Conservation (phyloP, 495 filamentous ascomycete genomes). For the Aspergillus indologenus region DNA sequence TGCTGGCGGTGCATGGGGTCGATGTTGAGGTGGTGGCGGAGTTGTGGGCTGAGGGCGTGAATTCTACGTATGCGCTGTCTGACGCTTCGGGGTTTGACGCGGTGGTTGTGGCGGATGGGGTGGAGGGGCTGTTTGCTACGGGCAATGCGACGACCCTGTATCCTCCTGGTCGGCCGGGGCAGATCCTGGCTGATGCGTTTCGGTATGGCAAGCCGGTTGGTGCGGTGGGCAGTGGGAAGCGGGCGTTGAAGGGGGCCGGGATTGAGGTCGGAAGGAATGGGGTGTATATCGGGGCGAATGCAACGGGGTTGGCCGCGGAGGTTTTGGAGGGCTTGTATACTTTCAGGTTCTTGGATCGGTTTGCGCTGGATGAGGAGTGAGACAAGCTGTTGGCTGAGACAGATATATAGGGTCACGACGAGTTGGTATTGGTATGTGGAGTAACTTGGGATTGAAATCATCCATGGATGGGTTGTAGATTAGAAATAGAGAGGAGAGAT, state of each 20-base stretch:
- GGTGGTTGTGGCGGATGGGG: not conserved
- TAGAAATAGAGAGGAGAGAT: too few relatives aligned
- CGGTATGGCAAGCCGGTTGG: slow-evolving; percentile 69
- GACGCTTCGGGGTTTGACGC: not conserved
- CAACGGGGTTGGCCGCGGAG: slow-evolving; percentile 36
- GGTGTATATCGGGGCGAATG: slow-evolving; percentile 43
- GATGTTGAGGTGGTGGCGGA: not conserved
- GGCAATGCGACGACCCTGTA: not conserved
- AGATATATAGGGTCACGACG: too few relatives aligned
- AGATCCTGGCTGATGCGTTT: slow-evolving; percentile 62
- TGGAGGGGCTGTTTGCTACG: not conserved
- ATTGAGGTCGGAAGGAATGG: slow-evolving; percentile 40
- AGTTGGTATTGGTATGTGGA: too few relatives aligned
- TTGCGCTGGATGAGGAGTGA: slow-evolving; percentile 43
- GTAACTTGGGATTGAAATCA: too few relatives aligned
- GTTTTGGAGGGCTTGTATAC: slow-evolving; percentile 58
- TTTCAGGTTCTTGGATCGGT: slow-evolving; percentile 63
- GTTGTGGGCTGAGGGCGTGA: not conserved
- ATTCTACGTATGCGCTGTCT: not conserved
- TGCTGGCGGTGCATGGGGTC: not conserved
- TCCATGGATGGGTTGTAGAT: too few relatives aligned
- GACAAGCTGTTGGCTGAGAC: not conserved
- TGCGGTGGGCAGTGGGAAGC: slow-evolving; percentile 47
- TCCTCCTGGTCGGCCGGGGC: slow-evolving; percentile 21
- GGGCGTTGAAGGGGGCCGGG: slow-evolving; percentile 38